Percentiles rank a stretch among this genome's conserved stretches.
Evolutionary conservation across 169 alveolate genomes (phyloP).

Genomic region (Cryptosporidium ubiquitum): DNA sequence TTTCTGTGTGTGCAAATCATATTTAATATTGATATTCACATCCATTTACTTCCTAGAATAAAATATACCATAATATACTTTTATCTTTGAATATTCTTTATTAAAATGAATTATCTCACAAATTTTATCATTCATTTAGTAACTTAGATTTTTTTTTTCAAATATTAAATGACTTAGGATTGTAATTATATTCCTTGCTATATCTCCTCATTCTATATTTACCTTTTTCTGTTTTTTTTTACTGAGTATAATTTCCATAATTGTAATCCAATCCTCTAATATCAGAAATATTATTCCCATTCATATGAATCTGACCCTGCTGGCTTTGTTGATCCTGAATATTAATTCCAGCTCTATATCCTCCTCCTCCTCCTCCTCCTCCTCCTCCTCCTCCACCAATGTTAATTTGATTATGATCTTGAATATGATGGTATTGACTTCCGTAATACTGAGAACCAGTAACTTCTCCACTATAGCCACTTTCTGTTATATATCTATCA

Average conservation of each 20-base stretch:
- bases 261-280: background rate
- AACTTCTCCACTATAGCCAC: background rate
- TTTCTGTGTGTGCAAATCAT: background rate
- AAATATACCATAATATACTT: no score
- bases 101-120: no score
- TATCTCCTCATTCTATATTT: background rate
- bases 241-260: slow-evolving; percentile 1
- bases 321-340: background rate
- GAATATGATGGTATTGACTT: background rate
- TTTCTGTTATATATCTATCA: background rate
- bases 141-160: no score
- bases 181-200: background rate
- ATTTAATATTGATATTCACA: background rate
- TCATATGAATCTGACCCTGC: background rate
- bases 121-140: no score
- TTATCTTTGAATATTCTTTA: no score
- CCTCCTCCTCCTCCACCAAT: background rate
- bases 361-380: background rate
- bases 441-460: background rate
- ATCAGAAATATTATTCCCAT: background rate
- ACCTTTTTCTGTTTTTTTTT: background rate
- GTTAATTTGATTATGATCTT: background rate
- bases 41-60: background rate
- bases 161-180: no score
- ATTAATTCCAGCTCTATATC: background rate